Conservation (phyloP, 2,329 filamentous ascomycete genomes). For the Gnomoniopsis smithogilvyi region DNA sequence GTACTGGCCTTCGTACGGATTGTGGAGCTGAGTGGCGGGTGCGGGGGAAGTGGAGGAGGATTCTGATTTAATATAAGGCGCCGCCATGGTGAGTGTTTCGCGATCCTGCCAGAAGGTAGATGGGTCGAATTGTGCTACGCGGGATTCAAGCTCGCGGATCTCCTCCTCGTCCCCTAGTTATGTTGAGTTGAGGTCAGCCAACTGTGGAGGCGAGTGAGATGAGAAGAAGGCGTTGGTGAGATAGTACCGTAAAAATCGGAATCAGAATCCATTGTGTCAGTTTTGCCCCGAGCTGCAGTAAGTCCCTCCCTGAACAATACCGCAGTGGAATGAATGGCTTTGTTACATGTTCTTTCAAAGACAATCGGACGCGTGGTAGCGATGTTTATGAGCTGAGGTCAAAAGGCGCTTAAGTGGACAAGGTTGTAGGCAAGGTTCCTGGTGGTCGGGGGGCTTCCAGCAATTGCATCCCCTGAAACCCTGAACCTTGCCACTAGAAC, state of each 20-base stretch:
- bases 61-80: background rate
- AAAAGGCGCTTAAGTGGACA: too few species aligned
- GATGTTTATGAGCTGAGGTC: too few species aligned
- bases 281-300: background rate
- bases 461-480: background rate
- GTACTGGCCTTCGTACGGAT: slow-evolving; percentile 52
- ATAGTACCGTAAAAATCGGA: slow-evolving; percentile 55
- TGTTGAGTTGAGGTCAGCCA: slow-evolving; percentile 15
- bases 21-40: slow-evolving; percentile 40
- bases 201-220: slow-evolving; percentile 9
- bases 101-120: slow-evolving; percentile 27
- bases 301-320: background rate
- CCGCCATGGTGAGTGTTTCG: slow-evolving; percentile 6
- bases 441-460: background rate
- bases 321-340: too few species aligned
- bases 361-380: too few species aligned
- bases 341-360: too few species aligned
- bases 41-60: background rate
- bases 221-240: background rate
- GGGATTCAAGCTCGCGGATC: slow-evolving; percentile 43
- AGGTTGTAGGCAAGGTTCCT: background rate
- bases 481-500: background rate
- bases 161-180: slow-evolving; percentile 57
- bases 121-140: slow-evolving; percentile 48
- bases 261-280: slow-evolving; percentile 34